Evolutionary conservation across 306 rosid species (phyloP), one percentile per base, ranked within the genome.

Genomic region (Pyrus bretschneideri): DNA sequence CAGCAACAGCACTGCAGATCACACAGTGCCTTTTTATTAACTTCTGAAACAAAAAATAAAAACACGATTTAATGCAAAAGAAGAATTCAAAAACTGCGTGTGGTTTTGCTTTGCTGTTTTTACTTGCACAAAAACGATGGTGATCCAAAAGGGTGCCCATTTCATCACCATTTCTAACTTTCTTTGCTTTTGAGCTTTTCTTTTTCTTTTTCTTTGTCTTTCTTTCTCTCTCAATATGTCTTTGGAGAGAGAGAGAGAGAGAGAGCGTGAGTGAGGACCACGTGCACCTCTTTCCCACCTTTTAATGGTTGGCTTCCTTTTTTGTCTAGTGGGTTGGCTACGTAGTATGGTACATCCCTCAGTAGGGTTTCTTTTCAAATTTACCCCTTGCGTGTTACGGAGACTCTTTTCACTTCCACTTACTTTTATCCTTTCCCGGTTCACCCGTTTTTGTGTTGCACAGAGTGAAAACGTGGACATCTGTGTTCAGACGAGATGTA

Each of bases 261-360:
- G 38, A 1, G 38, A 1, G 49, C 2, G 51, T 11, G 52, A 13
- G 55, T 51, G 55, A 17, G 87, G 87, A 79, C 93, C 93, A 84
- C 87, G 67, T 84, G 76, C 82, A 57, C 70, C 79, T 79, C 72
- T 69, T 77, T 81, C 81, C 78, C 74, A 69, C 78, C 84, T 88
- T 83, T 84, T 70, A 76, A 84, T 74, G 90, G 88, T 51, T 74
- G 21, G 46, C 85, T 75, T 6, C 75, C 62, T 78, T 78, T 82
- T 78, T 72, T 82, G 81, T 84, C 69, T 74, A 59, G 68, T 51
- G 46, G 72, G 42, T 77, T 40, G 74, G 69, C 51, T 70, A 70
- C 62, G 68, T 57, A 42, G 52, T 42, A 18, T 23, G 3, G 22
- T 25, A 14, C 66, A 27, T 4, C 21, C 63, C 55, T 49, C 55